Evolutionary conservation across 805 yeast species (phyloP).

Genomic region (Nakazawaea ernobii): DNA sequence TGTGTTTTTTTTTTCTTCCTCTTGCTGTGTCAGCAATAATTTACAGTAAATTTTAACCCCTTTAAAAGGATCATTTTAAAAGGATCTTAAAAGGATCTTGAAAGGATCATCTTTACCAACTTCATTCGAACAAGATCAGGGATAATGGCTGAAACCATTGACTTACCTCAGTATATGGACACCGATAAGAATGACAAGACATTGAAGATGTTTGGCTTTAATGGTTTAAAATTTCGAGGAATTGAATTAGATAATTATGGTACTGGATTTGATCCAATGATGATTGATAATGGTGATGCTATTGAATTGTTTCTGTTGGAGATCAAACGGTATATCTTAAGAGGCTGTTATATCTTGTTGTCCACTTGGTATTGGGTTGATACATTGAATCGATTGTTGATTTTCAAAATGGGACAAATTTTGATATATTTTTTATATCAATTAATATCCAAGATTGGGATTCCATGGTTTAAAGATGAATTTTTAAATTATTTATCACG

Average conservation of each 20-base stretch:
- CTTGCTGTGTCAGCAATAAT: not conserved
- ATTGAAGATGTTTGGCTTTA: not conserved
- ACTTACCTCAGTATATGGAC: not conserved
- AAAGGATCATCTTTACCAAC: no score
- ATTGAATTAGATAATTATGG: not conserved
- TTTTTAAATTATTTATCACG: no score
- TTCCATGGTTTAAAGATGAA: no score
- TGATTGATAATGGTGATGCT: not conserved
- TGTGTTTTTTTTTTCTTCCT: not conserved
- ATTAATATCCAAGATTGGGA: no score
- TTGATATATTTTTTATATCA: no score
- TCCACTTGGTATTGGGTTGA: no score
- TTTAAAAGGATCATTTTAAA: not conserved
- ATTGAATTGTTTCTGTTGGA: not conserved
- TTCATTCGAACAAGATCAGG: no score
- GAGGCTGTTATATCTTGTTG: not conserved
- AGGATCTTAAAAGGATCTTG: no score
- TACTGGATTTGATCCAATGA: not conserved
- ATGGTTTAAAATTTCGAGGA: not conserved
- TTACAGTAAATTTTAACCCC: no score
- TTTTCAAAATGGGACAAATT: no score
- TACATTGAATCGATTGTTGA: no score
- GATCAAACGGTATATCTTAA: not conserved
- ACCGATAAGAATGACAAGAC: not conserved
- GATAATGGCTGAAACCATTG: no score